A percentile compares a stretch with the other conserved stretches of the same genome.
Evolutionary conservation across 1,139 yeast genomes (phyloP).

Genomic region (Eremothecium coryli): DNA sequence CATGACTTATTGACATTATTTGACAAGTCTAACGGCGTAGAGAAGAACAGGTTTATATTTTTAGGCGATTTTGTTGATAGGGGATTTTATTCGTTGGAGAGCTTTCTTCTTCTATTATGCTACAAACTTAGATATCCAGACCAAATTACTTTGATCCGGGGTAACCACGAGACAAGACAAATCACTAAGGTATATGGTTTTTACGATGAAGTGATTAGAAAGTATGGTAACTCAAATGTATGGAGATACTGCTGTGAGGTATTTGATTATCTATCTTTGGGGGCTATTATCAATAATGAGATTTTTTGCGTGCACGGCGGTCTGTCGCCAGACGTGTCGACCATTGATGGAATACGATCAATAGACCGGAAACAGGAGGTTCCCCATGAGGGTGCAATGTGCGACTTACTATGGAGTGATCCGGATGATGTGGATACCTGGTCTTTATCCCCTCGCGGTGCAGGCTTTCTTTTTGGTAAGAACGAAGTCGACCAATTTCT

Average conservation of each 20-base stretch:
- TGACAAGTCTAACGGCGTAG: conserved; percentile 75
- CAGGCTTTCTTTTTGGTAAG: conserved; percentile 90
- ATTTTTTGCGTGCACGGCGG: conserved; percentile 97
- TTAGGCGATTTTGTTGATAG: conserved; percentile 83
- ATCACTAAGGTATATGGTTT: conserved; percentile 97
- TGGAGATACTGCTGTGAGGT: conserved; percentile 76
- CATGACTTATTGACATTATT: conserved; percentile 88
- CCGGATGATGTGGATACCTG: conserved; percentile 95
- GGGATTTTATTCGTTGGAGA: conserved; percentile 92
- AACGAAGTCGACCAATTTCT: conserved; percentile 78
- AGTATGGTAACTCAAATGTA: conserved; percentile 91
- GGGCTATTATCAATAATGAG: conserved; percentile 67
- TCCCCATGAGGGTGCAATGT: conserved; percentile 99
- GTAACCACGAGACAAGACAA: conserved; percentile 95
- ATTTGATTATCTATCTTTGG: conserved; percentile 88
- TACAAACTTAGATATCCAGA: conserved; percentile 90
- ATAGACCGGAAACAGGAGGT: conserved; percentile 90
- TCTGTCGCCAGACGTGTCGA: conserved; percentile 82
- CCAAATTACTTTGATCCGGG: conserved; percentile 85
- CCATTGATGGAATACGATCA: conserved; percentile 80
- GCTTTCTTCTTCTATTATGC: conserved; percentile 66
- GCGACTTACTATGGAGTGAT: conserved; percentile 94
- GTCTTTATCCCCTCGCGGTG: conserved; percentile 98
- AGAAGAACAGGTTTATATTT: conserved; percentile 43
- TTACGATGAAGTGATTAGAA: conserved; percentile 92